A percentile compares a stretch with the other conserved stretches of the same genome.
Evolutionary conservation across 1,284 basidiomycete species (phyloP).

Genomic region (Moesziomyces globuligerus): DNA sequence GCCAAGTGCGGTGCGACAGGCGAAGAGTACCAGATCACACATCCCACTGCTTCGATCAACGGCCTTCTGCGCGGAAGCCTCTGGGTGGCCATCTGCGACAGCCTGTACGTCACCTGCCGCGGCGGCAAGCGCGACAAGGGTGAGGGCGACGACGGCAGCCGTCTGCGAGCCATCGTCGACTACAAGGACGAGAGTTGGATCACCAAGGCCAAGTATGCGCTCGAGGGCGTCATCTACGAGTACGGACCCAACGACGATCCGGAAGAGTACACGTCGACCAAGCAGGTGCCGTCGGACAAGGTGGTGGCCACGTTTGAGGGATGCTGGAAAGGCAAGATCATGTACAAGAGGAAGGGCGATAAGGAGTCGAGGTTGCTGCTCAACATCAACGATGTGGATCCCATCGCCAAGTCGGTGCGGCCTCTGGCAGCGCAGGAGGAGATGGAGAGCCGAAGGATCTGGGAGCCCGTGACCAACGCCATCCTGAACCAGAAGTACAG

Average conservation of each 20-base stretch:
- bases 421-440: conserved; percentile 81
- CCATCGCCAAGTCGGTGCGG: conserved; percentile 86
- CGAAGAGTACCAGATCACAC: conserved; percentile 76
- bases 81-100: conserved; percentile 84
- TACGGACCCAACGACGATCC: conserved; percentile 74
- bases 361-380: conserved; percentile 78
- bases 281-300: conserved; percentile 83
- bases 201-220: conserved; percentile 82
- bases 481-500: conserved; percentile 84
- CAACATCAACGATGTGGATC: conserved; percentile 78
- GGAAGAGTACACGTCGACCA: conserved; percentile 80
- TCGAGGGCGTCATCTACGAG: conserved; percentile 90
- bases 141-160: conserved; percentile 59
- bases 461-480: conserved; percentile 78
- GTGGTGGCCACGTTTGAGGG: conserved; percentile 87
- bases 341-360: conserved; percentile 79
- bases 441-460: conserved; percentile 85
- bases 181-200: conserved; percentile 99
- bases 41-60: conserved; percentile 88
- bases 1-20: conserved; percentile 49
- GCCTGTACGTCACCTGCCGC: conserved; percentile 82
- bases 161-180: conserved; percentile 83
- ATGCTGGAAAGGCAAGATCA: conserved; percentile 83
- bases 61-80: conserved; percentile 88
- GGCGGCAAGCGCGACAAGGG: conserved; percentile 72